Evolutionary conservation across 192 early-diverging fungal species (phyloP), one percentile per base, ranked within the genome.

Genomic region (Linnemannia hyalina): DNA sequence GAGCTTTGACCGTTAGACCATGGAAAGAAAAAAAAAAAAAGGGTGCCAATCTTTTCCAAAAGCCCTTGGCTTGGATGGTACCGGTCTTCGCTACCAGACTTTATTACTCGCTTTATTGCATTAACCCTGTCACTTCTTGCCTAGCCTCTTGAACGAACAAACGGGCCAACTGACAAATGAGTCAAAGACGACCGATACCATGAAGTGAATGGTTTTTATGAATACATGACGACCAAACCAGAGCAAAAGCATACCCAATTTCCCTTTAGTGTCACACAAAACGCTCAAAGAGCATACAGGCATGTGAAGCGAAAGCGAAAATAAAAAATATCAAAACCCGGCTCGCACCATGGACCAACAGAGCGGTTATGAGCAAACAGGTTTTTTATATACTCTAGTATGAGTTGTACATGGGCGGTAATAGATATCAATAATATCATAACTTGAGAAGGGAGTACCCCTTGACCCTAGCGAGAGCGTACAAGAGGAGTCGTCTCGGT

Each of bases 401-500:
- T 52, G 13, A 15, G 15, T 5, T 20, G 65, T 16, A 16, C 10
- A 18, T 32, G 35, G 38, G 20, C n/a, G 70, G 70, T 3, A 11
- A 15, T 22, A 42, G 20, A 42, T 38, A 42, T 38, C 38, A 70
- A 0, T 7, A 71, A 29, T 70, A 42, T n/a, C 18, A 42, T 44
- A 71, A 41, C 36, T 7, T 60, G 15, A 29, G 26, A 29, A 32
- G 22, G 20, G 47, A 49, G 47, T 11, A 13, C 6, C 0, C 22
- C 18, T 26, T 32, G 6, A 55, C 9, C 3, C 60, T 65, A 65
- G 60, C 29, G 60, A 65, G 74, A 80, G 26, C 83, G 83, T 3
- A 85, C 78, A 68, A 85, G 68, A 22, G 83, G 83, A 2, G 83
- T 85, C 26, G 78, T 76, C 55, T 85, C 83, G 13, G 74, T 80